A percentile compares a stretch with the other conserved stretches of the same genome.
These are phyloP conservation scores for Stagonosporopsis tanaceti DNA, from an alignment of 2,329 filamentous ascomycete genomes.

Conservation along the genomic window DNA sequence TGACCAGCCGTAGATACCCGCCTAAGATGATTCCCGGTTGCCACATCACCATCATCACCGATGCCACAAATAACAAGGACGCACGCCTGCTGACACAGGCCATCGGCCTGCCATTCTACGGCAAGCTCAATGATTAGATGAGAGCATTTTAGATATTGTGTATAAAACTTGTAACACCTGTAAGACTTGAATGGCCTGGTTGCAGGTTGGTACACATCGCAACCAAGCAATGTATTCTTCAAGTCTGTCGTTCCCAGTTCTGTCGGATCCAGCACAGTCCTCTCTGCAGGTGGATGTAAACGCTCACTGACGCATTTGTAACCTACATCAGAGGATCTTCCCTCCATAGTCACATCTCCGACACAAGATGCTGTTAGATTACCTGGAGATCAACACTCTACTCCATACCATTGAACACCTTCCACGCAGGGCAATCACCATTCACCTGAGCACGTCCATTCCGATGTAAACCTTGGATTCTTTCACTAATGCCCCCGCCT, in stretches of 20 bases:
- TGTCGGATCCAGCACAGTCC: neutral
- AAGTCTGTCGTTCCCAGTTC: neutral
- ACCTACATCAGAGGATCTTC: no score
- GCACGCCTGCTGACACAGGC: slow-evolving; percentile 77
- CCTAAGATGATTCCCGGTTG: slow-evolving; percentile 84
- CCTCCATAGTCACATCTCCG: no score
- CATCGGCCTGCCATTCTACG: slow-evolving; percentile 82
- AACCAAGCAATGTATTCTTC: neutral
- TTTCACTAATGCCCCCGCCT: no score
- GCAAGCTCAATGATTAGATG: slow-evolving; percentile 64
- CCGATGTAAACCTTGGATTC: no score
- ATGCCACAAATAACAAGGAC: slow-evolving; percentile 84
- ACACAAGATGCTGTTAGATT: no score
- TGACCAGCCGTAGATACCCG: slow-evolving; percentile 60
- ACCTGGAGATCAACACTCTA: no score
- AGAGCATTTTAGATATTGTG: slow-evolving; percentile 6
- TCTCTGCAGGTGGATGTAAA: no score
- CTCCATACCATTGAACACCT: no score
- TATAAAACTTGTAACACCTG: slow-evolving; percentile 35
- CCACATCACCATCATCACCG: slow-evolving; percentile 83
- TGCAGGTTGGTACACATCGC: neutral
- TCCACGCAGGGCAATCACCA: no score
- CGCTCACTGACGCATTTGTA: no score
- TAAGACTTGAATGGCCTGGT: slow-evolving; percentile 17
- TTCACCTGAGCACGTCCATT: no score